Evolutionary conservation across 164 flowering plant species (phyloP).

Genomic region (Houttuynia cordata): DNA sequence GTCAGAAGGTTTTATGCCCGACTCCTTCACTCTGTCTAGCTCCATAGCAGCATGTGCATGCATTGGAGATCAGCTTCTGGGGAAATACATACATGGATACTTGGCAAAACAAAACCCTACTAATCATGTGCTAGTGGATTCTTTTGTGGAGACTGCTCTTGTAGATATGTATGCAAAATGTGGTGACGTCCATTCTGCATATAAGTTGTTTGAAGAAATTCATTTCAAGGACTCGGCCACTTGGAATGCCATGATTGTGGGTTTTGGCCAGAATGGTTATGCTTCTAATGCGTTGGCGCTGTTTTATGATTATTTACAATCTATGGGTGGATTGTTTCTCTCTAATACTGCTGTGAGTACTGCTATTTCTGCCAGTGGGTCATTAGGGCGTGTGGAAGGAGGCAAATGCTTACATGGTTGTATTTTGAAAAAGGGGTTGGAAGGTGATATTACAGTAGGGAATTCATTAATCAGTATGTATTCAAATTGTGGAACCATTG

Average conservation of each 20-base stretch:
- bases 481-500: constrained; percentile 10
- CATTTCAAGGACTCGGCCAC: constrained; percentile 1
- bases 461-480: constrained; percentile 14
- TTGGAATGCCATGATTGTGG: constrained; percentile 12
- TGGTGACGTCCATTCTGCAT: constrained; percentile 12
- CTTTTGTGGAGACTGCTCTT: constrained; percentile 8
- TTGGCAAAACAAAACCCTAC: background rate
- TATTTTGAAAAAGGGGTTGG: constrained; percentile 8
- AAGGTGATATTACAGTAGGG: background rate
- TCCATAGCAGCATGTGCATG: constrained; percentile 9
- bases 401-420: constrained; percentile 9
- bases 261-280: constrained; percentile 13
- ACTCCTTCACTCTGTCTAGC: constrained; percentile 11
- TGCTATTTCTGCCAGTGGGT: constrained; percentile 5
- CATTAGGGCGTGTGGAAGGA: constrained; percentile 6
- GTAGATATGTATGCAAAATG: constrained; percentile 17
- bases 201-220: constrained; percentile 5
- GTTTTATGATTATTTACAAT: constrained; percentile 4
- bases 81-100: constrained; percentile 6
- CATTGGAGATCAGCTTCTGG: constrained; percentile 1
- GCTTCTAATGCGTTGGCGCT: constrained; percentile 7
- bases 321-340: background rate
- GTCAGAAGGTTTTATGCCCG: background rate
- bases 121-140: background rate
- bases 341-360: constrained; percentile 6